These are phyloP conservation scores for Hypomontagnella submonticulosa DNA, from an alignment of 495 filamentous ascomycete genomes.

Conservation along the genomic window DNA sequence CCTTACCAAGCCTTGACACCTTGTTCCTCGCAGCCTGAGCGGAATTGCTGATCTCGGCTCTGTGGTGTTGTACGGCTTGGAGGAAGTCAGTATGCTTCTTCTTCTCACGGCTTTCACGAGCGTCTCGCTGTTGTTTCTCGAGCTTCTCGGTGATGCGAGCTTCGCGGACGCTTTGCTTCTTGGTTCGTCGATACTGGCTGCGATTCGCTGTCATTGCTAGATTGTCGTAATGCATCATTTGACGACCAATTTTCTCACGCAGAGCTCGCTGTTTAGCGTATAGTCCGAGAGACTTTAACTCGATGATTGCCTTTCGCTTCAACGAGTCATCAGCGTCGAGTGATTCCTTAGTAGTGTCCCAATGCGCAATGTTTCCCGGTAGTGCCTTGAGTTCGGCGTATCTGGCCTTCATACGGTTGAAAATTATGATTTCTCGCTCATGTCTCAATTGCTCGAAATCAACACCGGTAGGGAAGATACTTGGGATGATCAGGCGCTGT, in stretches of 20 bases:
- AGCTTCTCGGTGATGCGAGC: conserved; percentile 97
- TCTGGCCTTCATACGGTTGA: conserved; percentile 86
- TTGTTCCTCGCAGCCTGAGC: conserved; percentile 63
- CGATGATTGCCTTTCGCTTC: conserved; percentile 90
- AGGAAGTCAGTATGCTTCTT: conserved; percentile 95
- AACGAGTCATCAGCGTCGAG: conserved; percentile 81
- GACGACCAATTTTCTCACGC: conserved; percentile 83
- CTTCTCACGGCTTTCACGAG: conserved; percentile 91
- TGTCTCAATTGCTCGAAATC: conserved; percentile 83
- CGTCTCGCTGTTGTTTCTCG: conserved; percentile 97
- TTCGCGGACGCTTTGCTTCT: conserved; percentile 96
- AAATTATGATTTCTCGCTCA: conserved; percentile 86
- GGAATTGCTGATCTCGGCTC: conserved; percentile 54
- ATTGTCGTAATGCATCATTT: conserved; percentile 93
- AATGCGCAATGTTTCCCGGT: conserved; percentile 82
- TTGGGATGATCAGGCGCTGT: conserved; percentile 80
- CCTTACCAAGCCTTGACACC: conserved; percentile 83
- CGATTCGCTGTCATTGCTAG: conserved; percentile 95
- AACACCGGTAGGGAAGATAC: conserved; percentile 87
- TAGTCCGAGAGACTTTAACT: conserved; percentile 86
- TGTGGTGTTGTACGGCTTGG: conserved; percentile 71
- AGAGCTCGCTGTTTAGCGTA: conserved; percentile 86
- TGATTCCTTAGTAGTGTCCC: conserved; percentile 79
- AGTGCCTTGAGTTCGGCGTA: conserved; percentile 84
- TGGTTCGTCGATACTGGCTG: conserved; percentile 86